These are phyloP conservation scores for Waltergamsia citrina DNA, from an alignment of 2,329 filamentous ascomycete species.

Conservation along the genomic window DNA sequence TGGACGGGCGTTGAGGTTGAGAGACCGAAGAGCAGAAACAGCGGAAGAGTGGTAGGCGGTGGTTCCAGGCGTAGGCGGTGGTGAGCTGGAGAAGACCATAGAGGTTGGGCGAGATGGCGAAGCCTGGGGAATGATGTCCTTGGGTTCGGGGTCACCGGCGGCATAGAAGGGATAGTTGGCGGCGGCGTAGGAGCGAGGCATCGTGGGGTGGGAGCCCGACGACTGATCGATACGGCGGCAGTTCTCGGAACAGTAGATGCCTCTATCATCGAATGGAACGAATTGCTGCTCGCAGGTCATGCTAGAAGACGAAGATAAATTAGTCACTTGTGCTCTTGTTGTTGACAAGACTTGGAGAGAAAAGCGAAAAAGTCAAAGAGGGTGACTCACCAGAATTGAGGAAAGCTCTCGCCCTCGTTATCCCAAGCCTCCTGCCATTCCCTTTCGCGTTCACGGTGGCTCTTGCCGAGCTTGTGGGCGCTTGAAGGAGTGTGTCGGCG, in stretches of 20 bases:
- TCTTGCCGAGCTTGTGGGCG: constrained; percentile 39
- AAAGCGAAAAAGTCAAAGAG: background rate
- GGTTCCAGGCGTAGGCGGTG: constrained; percentile 34
- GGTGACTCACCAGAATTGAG: constrained; percentile 51
- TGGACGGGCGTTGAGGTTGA: constrained; percentile 34
- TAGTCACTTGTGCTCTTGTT: constrained; percentile 9
- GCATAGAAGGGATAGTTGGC: constrained; percentile 34
- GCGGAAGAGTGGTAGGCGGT: constrained; percentile 31
- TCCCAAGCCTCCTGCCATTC: constrained; percentile 42
- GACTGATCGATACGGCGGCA: constrained; percentile 45
- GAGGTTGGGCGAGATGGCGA: constrained; percentile 52
- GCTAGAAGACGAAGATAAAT: constrained; percentile 32
- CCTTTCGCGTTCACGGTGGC: constrained; percentile 39
- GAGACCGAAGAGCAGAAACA: constrained; percentile 44
- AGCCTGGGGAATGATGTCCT: constrained; percentile 54
- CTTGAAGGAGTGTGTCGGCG: constrained; percentile 30
- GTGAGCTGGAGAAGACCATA: constrained; percentile 41
- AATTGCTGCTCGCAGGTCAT: constrained; percentile 63
- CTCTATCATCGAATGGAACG: constrained; percentile 44
- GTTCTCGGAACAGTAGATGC: constrained; percentile 55
- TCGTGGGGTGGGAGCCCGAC: constrained; percentile 17
- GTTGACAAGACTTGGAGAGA: background rate
- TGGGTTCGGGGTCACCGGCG: constrained; percentile 38
- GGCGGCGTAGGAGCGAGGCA: constrained; percentile 20
- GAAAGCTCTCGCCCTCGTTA: constrained; percentile 53